phyloP scores from a whole-genome alignment of 2,329 filamentous ascomycete species.

The Teratosphaeriaceae sp. region DNA sequence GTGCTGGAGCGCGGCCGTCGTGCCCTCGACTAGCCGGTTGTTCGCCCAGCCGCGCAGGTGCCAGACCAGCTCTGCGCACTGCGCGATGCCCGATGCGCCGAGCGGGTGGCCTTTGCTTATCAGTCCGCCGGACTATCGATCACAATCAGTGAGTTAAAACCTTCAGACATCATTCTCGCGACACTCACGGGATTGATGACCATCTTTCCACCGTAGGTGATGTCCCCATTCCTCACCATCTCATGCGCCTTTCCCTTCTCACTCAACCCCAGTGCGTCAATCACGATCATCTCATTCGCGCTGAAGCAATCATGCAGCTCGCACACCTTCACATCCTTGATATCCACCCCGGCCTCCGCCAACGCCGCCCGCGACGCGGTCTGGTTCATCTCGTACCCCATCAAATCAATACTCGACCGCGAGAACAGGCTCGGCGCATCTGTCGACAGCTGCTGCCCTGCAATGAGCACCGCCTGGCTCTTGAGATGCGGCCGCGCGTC shows the following conservation, averaged over 20 bases:
- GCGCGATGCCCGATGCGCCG: slow-evolving; percentile 87
- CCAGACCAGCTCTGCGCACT: slow-evolving; percentile 94
- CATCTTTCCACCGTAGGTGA: slow-evolving; percentile 77
- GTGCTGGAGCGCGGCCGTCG: slow-evolving; percentile 74
- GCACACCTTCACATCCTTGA: slow-evolving; percentile 70
- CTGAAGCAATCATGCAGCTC: slow-evolving; percentile 98
- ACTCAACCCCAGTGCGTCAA: slow-evolving; percentile 76
- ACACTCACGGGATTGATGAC: slow-evolving; percentile 67
- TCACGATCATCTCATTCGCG: slow-evolving; percentile 84
- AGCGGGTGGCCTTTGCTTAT: slow-evolving; percentile 96
- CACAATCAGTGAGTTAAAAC: not conserved
- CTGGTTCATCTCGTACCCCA: slow-evolving; percentile 81
- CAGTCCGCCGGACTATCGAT: slow-evolving; percentile 65
- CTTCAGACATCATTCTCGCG: not conserved
- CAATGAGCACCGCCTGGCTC: slow-evolving; percentile 77
- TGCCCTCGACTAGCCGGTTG: slow-evolving; percentile 55
- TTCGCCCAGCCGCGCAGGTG: slow-evolving; percentile 63
- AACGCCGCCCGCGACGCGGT: slow-evolving; percentile 64
- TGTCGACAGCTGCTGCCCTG: slow-evolving; percentile 81
- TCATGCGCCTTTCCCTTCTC: slow-evolving; percentile 83
- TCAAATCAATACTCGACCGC: slow-evolving; percentile 72
- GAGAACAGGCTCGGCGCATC: slow-evolving; percentile 77
- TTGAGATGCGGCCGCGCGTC: slow-evolving; percentile 76
- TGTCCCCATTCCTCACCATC: slow-evolving; percentile 77
- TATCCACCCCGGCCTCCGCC: slow-evolving; percentile 60